A percentile compares a stretch with the other conserved stretches of the same genome.
Conservation (phyloP, 106 monocot genomes). For the Acanthochlamys bracteata region DNA sequence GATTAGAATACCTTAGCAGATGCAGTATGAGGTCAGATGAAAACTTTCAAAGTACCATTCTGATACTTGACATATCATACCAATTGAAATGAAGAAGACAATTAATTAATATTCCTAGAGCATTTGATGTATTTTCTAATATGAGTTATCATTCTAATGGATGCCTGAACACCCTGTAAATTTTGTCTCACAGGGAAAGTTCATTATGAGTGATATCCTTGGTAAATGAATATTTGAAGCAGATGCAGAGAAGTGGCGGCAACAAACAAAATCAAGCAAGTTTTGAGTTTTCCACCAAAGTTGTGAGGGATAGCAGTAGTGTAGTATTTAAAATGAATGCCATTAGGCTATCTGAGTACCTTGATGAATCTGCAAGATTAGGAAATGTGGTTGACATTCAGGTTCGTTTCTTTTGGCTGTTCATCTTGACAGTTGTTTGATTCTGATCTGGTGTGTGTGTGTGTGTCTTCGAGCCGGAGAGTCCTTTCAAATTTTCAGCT, state of each 20-base stretch:
- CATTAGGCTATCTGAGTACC: slow-evolving; percentile 22
- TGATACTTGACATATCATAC: no score
- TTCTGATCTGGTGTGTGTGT: no score
- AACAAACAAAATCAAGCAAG: slow-evolving; percentile 45
- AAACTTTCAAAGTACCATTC: no score
- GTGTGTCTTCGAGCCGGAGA: slow-evolving; percentile 39
- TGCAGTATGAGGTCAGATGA: no score
- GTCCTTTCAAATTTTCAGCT: slow-evolving; percentile 54
- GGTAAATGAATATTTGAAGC: slow-evolving; percentile 54
- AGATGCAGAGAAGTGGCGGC: slow-evolving; percentile 47
- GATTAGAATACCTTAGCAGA: no score
- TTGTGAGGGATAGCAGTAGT: slow-evolving; percentile 34
- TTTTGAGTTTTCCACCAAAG: slow-evolving; percentile 38
- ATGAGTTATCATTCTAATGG: no score
- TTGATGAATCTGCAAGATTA: slow-evolving; percentile 13
- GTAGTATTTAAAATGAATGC: slow-evolving; percentile 32
- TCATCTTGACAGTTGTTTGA: no score
- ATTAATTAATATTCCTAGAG: no score
- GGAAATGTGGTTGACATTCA: slow-evolving; percentile 35
- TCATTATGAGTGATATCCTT: slow-evolving; percentile 18
- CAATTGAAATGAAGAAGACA: no score
- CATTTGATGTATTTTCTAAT: no score
- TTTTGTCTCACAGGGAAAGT: slow-evolving; percentile 12
- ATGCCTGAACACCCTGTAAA: not conserved
- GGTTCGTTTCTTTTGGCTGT: slow-evolving; percentile 1